These are phyloP conservation scores for Paramecium tetraurelia DNA, from an alignment of 73 alveolate genomes.

Conservation along the genomic window DNA sequence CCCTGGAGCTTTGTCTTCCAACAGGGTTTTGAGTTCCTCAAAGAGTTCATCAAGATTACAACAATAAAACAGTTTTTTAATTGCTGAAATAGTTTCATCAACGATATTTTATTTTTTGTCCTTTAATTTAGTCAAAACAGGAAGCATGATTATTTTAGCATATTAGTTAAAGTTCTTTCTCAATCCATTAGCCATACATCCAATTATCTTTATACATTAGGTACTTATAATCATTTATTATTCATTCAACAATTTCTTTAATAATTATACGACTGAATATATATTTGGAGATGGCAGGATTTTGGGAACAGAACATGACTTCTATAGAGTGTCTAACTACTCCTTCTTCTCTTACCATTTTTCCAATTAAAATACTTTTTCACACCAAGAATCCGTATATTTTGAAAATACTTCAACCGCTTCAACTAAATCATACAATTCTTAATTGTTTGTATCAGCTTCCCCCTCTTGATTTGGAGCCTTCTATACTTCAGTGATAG, in stretches of 20 bases:
- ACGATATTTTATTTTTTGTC: constrained; percentile 1
- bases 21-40: not conserved
- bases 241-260: not conserved
- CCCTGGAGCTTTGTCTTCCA: constrained; percentile 5
- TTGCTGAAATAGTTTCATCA: not conserved
- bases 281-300: not conserved
- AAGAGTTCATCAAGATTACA: not conserved
- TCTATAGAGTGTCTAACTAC: not conserved
- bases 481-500: not conserved
- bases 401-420: not conserved
- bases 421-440: not conserved
- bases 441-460: not conserved
- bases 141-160: not conserved
- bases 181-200: constrained; percentile 2
- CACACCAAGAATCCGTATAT: not conserved
- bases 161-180: not conserved
- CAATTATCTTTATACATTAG: not conserved
- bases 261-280: not conserved
- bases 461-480: not conserved
- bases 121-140: not conserved
- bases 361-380: not conserved
- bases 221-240: not conserved
- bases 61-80: not conserved
- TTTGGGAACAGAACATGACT: not conserved
- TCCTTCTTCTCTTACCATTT: constrained; percentile 38